A percentile compares a stretch with the other conserved stretches of the same genome.
Evolutionary conservation across 2,329 filamentous ascomycete genomes (phyloP).

Genomic region (Talaromyces sp.): DNA sequence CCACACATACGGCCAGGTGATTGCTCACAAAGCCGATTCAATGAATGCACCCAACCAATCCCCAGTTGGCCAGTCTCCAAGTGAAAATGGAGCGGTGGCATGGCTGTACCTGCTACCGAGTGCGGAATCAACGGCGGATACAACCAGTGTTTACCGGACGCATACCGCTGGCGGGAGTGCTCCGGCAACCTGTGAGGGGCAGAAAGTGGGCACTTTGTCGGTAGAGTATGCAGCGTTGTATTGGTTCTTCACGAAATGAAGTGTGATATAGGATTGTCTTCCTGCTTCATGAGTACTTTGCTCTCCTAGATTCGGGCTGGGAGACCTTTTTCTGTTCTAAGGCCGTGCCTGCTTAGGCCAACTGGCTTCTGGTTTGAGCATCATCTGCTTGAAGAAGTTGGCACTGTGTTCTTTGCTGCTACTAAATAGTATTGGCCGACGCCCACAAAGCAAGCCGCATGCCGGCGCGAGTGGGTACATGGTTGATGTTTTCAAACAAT

Average conservation of each 20-base stretch:
- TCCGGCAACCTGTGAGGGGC: background rate
- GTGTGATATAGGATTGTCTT: background rate
- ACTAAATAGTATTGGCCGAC: background rate
- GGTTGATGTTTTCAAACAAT: background rate
- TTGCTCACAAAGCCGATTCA: background rate
- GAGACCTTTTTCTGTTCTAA: too few species aligned
- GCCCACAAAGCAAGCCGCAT: background rate
- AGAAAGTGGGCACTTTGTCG: background rate
- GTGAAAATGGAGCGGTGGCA: conserved; percentile 2
- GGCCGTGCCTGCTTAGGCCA: too few species aligned
- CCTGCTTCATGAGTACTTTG: background rate
- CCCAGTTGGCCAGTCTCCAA: background rate
- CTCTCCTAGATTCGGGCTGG: background rate
- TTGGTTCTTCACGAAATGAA: background rate
- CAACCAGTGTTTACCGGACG: background rate
- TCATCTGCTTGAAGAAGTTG: background rate
- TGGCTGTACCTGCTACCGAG: conserved; percentile 1
- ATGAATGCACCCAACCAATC: background rate
- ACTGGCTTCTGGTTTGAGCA: background rate
- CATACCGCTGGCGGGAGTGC: background rate
- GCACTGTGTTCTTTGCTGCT: background rate
- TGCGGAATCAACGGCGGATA: background rate
- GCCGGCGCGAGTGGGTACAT: too few species aligned
- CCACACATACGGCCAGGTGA: background rate
- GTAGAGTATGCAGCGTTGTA: conserved; percentile 3